Conservation (phyloP, 2,329 filamentous ascomycete species). For the Aspergillus persii region DNA sequence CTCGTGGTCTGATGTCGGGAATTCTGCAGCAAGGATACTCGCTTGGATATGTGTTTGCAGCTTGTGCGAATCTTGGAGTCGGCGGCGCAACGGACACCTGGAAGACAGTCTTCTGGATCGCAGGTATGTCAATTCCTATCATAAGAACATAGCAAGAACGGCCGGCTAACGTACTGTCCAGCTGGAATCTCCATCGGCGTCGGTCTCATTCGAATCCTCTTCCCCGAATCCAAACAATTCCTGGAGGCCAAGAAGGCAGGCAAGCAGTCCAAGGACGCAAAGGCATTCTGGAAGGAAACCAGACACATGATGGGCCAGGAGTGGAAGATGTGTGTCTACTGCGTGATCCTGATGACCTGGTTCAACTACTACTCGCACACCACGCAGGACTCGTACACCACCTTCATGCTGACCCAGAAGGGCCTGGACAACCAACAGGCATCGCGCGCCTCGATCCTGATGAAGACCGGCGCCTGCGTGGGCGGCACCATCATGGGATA, state of each 20-base stretch:
- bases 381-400: slow-evolving; percentile 77
- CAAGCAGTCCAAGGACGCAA: slow-evolving; percentile 45
- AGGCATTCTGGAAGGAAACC: slow-evolving; percentile 67
- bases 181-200: slow-evolving; percentile 47
- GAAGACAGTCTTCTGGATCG: slow-evolving; percentile 77
- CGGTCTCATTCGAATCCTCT: slow-evolving; percentile 64
- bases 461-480: slow-evolving; percentile 74
- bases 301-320: slow-evolving; percentile 66
- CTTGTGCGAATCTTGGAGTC: slow-evolving; percentile 67
- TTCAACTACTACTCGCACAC: slow-evolving; percentile 76
- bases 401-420: slow-evolving; percentile 74
- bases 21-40: slow-evolving; percentile 81
- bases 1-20: slow-evolving; percentile 76
- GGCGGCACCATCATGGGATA: slow-evolving; percentile 58
- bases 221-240: slow-evolving; percentile 76
- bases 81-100: slow-evolving; percentile 56
- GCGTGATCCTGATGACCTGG: slow-evolving; percentile 70
- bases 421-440: slow-evolving; percentile 63
- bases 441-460: slow-evolving; percentile 73
- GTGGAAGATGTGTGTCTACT: slow-evolving; percentile 77
- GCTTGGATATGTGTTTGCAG: slow-evolving; percentile 75
- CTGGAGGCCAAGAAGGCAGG: slow-evolving; percentile 64
- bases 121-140: slow-evolving; percentile 29
- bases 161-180: background rate
- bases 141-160: background rate